A percentile compares a stretch with the other conserved stretches of the same genome.
These are phyloP conservation scores for Trematosphaeria pertusa DNA, from an alignment of 2,329 filamentous ascomycete species.

Conservation along the genomic window DNA sequence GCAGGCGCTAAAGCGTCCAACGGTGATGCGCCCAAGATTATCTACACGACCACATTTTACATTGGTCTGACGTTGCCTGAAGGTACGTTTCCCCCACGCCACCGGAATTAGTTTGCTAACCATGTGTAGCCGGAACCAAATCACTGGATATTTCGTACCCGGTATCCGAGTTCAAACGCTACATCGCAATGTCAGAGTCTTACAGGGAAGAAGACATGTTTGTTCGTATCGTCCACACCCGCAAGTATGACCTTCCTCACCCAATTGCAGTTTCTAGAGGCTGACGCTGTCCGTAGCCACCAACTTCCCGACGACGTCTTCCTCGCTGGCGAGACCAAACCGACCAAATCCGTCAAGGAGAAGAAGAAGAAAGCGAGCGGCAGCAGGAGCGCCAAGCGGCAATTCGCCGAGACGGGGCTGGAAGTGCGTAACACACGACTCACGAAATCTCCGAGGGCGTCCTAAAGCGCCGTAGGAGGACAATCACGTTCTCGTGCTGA, in stretches of 20 bases:
- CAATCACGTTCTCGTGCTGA: constrained; percentile 36
- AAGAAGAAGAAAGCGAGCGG: constrained; percentile 16
- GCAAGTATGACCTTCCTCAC: constrained; percentile 69
- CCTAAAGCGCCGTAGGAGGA: constrained; percentile 24
- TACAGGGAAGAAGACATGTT: constrained; percentile 79
- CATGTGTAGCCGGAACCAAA: constrained; percentile 67
- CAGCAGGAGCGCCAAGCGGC: constrained; percentile 49
- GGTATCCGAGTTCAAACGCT: constrained; percentile 84
- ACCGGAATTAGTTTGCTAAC: too few species aligned
- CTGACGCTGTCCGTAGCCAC: constrained; percentile 63
- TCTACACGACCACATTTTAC: constrained; percentile 94
- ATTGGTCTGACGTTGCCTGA: constrained; percentile 83
- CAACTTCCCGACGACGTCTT: constrained; percentile 92
- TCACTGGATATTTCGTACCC: constrained; percentile 80
- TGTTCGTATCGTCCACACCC: constrained; percentile 81
- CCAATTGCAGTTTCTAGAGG: too few species aligned
- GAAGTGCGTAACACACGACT: constrained; percentile 51
- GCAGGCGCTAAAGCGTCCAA: constrained; percentile 40
- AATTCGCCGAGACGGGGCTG: constrained; percentile 52
- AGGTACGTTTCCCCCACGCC: constrained; percentile 60
- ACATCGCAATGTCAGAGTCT: constrained; percentile 76
- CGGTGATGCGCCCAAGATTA: constrained; percentile 52
- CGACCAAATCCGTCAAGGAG: constrained; percentile 52
- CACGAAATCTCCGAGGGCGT: constrained; percentile 26
- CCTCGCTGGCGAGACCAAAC: constrained; percentile 70